A percentile compares a stretch with the other conserved stretches of the same genome.
These are phyloP conservation scores for Epichloe sylvatica DNA, from an alignment of 2,329 filamentous ascomycete species.

Conservation along the genomic window DNA sequence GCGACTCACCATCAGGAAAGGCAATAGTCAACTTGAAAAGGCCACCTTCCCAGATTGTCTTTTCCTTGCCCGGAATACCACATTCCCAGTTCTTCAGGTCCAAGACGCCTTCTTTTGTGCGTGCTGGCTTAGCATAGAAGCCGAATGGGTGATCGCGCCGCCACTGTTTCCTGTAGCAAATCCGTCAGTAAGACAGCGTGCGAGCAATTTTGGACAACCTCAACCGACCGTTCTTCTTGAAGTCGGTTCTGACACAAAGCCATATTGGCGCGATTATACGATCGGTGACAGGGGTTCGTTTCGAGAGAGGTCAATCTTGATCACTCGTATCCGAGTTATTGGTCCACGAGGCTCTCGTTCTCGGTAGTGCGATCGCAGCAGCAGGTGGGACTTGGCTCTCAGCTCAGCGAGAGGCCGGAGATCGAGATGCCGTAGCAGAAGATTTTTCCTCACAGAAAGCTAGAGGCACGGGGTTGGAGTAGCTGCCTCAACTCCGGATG, in stretches of 20 bases:
- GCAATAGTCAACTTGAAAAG: conserved; percentile 86
- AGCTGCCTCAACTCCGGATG: not conserved
- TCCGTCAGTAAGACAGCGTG: conserved; percentile 10
- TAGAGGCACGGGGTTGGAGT: not conserved
- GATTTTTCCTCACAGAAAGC: not conserved
- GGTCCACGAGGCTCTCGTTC: not conserved
- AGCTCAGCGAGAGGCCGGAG: not conserved
- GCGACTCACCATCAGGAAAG: conserved; percentile 73
- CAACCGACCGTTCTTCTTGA: conserved; percentile 67
- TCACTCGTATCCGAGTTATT: not conserved
- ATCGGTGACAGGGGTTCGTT: not conserved
- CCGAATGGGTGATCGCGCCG: conserved; percentile 93
- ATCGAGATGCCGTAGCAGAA: not conserved
- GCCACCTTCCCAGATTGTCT: conserved; percentile 96
- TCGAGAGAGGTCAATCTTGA: not conserved
- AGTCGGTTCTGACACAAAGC: conserved; percentile 79
- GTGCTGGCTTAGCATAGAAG: conserved; percentile 82
- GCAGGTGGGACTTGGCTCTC: not conserved
- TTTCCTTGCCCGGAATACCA: conserved; percentile 87
- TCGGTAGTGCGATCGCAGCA: not conserved
- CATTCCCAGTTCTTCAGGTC: conserved; percentile 96
- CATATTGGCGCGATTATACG: conserved; percentile 36
- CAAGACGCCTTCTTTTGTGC: conserved; percentile 64
- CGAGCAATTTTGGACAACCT: not conserved
- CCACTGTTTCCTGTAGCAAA: conserved; percentile 70